phyloP scores from a whole-genome alignment of 164 flowering plant genomes.

The Kingdonia uniflora region DNA sequence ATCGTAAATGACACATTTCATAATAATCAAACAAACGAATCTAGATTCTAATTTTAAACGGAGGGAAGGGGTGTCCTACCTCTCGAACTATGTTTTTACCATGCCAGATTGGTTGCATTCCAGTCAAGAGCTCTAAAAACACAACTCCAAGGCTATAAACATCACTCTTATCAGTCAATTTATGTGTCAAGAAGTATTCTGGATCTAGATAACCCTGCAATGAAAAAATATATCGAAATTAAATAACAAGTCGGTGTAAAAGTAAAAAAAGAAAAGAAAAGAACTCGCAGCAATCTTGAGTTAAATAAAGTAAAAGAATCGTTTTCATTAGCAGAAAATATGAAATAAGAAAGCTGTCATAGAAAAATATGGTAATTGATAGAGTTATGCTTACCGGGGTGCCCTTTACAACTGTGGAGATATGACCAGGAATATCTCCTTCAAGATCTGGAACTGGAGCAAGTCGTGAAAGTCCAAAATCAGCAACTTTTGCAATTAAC shows the following conservation, averaged over 20 bases:
- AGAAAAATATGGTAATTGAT: too few species aligned
- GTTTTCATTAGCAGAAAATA: too few species aligned
- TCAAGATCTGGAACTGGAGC: conserved; percentile 74
- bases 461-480: conserved; percentile 87
- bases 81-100: conserved; percentile 43
- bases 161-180: conserved; percentile 29
- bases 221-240: too few species aligned
- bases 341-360: too few species aligned
- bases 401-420: conserved; percentile 87
- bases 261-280: too few species aligned
- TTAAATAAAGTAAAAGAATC: too few species aligned
- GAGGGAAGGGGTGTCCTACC: conserved; percentile 13
- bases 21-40: not conserved
- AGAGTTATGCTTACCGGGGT: conserved; percentile 72
- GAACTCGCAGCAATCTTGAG: too few species aligned
- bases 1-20: not conserved
- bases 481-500: conserved; percentile 73
- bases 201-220: conserved; percentile 31
- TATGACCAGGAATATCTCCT: conserved; percentile 56
- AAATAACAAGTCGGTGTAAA: too few species aligned
- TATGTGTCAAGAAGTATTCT: conserved; percentile 25
- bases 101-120: conserved; percentile 25
- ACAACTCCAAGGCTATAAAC: conserved; percentile 32
- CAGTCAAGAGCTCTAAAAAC: conserved; percentile 28
- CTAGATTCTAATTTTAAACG: not conserved